Conservation (phyloP, 306 rosid genomes). For the Prunus davidiana region DNA sequence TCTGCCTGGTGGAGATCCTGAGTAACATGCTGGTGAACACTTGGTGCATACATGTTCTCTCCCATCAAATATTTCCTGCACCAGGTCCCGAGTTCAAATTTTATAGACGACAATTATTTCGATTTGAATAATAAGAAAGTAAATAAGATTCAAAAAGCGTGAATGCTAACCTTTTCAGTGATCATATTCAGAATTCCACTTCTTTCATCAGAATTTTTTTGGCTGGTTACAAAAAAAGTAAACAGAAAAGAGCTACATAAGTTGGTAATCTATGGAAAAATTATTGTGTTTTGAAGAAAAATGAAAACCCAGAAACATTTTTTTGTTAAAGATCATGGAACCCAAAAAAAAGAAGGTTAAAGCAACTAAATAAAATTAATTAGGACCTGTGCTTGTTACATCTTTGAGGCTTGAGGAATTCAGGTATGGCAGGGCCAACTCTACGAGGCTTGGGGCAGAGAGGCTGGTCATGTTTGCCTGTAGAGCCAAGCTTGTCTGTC, state of each 20-base stretch:
- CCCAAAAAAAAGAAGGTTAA: background rate
- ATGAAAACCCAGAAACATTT: too few species aligned
- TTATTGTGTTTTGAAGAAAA: too few species aligned
- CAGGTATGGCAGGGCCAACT: conserved; percentile 51
- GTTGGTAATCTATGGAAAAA: background rate
- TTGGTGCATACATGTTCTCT: conserved; percentile 44
- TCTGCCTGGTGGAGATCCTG: conserved; percentile 79
- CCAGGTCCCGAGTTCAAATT: background rate
- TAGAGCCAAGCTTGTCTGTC: conserved; percentile 34
- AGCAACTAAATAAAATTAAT: background rate
- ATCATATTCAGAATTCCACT: conserved; percentile 52
- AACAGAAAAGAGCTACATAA: conserved; percentile 7
- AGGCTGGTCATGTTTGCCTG: conserved; percentile 40
- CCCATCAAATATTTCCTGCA: conserved; percentile 20
- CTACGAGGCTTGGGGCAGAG: conserved; percentile 76
- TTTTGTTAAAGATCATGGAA: too few species aligned
- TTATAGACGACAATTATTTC: background rate
- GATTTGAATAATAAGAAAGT: background rate
- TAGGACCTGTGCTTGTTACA: conserved; percentile 60
- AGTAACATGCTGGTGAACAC: conserved; percentile 55
- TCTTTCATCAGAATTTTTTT: conserved; percentile 34
- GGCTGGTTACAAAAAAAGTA: conserved; percentile 35
- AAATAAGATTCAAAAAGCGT: background rate
- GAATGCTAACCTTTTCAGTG: conserved; percentile 52
- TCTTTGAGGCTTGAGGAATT: conserved; percentile 57